Conservation (phyloP, 495 filamentous ascomycete species). For the Astrothelium macrocarpum region DNA sequence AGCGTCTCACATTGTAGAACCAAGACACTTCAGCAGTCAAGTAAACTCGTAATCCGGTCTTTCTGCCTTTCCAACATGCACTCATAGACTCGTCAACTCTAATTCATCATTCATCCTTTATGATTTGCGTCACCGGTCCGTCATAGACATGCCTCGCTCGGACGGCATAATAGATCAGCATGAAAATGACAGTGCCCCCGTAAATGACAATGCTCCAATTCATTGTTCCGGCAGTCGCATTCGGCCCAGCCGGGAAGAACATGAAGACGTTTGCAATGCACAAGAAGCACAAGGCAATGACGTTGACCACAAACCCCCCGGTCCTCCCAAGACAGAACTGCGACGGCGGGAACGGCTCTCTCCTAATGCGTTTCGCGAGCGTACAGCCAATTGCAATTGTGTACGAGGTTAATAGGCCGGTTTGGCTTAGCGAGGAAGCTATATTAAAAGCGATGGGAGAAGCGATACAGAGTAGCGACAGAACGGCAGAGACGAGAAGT, state of each 20-base stretch:
- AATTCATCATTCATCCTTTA: constrained; percentile 7
- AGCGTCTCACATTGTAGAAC: neutral
- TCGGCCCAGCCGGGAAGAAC: constrained; percentile 41
- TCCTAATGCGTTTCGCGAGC: constrained; percentile 28
- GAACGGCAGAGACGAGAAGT: constrained; percentile 15
- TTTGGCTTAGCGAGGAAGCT: constrained; percentile 39
- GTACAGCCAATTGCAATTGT: constrained; percentile 42
- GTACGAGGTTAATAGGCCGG: constrained; percentile 41
- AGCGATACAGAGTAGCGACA: constrained; percentile 34
- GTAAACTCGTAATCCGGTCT: neutral
- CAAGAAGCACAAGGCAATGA: constrained; percentile 35
- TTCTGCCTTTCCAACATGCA: neutral
- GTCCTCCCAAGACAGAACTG: constrained; percentile 42
- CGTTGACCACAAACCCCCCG: constrained; percentile 40
- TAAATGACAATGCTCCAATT: constrained; percentile 11
- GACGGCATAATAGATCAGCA: neutral
- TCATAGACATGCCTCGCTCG: constrained; percentile 9
- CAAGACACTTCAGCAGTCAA: neutral
- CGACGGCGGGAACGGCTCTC: constrained; percentile 33
- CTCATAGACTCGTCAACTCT: neutral
- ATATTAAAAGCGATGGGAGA: constrained; percentile 40
- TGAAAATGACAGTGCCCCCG: constrained; percentile 8
- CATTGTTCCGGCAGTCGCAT: constrained; percentile 10
- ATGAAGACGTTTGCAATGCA: constrained; percentile 43
- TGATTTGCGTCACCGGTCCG: constrained; percentile 11